Evolutionary conservation across 23 red algal species (phyloP).

Genomic region (Cyanidiococcus yangmingshanensis): DNA sequence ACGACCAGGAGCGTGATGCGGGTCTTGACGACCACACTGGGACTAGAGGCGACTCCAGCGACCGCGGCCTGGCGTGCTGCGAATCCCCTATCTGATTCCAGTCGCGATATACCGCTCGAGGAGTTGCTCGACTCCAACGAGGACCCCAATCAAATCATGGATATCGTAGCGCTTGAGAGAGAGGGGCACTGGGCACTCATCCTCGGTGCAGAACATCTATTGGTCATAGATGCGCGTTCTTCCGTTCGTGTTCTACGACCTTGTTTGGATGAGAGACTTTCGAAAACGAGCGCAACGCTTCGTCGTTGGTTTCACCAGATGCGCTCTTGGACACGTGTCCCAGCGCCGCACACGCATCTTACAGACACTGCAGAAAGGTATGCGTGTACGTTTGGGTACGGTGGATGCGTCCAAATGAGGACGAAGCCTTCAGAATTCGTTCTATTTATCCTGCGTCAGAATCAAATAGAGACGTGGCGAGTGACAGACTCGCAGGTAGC

Average conservation of each 20-base stretch:
- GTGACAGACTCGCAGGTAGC: neutral
- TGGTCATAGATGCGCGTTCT: neutral
- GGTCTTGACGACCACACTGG: no score
- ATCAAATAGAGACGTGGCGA: neutral
- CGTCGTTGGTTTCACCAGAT: neutral
- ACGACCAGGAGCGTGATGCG: no score
- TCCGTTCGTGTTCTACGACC: neutral
- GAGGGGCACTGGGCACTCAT: neutral
- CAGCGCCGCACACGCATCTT: neutral
- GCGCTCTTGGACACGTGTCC: neutral
- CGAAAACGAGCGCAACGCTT: neutral
- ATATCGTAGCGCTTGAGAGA: neutral
- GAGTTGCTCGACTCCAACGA: neutral
- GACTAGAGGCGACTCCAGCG: no score
- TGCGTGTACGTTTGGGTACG: neutral
- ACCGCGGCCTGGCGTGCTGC: no score
- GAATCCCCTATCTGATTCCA: neutral
- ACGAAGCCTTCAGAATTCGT: neutral
- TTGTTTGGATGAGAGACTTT: neutral
- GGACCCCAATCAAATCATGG: neutral
- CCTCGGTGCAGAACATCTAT: neutral
- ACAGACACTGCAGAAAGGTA: neutral
- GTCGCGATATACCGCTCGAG: neutral
- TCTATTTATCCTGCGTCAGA: neutral
- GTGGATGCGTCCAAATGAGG: neutral